phyloP scores from a whole-genome alignment of 345 rosid genomes.

The Pelargonium nanum region DNA sequence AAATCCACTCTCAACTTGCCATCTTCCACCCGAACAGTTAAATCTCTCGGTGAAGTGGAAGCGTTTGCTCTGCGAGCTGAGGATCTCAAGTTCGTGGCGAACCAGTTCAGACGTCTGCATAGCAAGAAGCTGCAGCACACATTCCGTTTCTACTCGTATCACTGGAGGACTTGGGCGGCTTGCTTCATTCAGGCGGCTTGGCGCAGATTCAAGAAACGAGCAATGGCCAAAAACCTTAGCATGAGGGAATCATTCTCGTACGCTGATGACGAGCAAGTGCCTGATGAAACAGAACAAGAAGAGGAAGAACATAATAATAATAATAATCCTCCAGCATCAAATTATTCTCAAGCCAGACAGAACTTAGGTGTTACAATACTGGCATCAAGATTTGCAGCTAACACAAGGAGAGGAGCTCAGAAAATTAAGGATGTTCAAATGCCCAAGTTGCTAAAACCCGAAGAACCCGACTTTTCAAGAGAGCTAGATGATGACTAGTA shows the following conservation, averaged over 20 bases:
- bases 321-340: not conserved
- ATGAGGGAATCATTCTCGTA: slow-evolving; percentile 21
- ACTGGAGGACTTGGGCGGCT: slow-evolving; percentile 49
- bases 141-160: too few species aligned
- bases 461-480: slow-evolving; percentile 68
- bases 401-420: slow-evolving; percentile 53
- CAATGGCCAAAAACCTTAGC: slow-evolving; percentile 26
- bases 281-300: slow-evolving; percentile 11
- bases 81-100: slow-evolving; percentile 44
- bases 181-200: slow-evolving; percentile 50
- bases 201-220: slow-evolving; percentile 28
- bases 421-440: slow-evolving; percentile 38
- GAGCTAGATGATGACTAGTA: slow-evolving; percentile 50
- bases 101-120: slow-evolving; percentile 44
- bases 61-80: slow-evolving; percentile 44
- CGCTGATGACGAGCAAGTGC: slow-evolving; percentile 10
- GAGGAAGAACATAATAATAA: slow-evolving; percentile 13
- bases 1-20: slow-evolving; percentile 35
- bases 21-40: slow-evolving; percentile 42
- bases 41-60: slow-evolving; percentile 37
- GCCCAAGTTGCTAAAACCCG: slow-evolving; percentile 59
- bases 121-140: slow-evolving; percentile 49
- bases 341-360: slow-evolving; percentile 23
- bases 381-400: slow-evolving; percentile 69
- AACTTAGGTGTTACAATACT: slow-evolving; percentile 42